phyloP scores from a whole-genome alignment of 2,329 filamentous ascomycete genomes.

The Chalaropsis ovoidea region DNA sequence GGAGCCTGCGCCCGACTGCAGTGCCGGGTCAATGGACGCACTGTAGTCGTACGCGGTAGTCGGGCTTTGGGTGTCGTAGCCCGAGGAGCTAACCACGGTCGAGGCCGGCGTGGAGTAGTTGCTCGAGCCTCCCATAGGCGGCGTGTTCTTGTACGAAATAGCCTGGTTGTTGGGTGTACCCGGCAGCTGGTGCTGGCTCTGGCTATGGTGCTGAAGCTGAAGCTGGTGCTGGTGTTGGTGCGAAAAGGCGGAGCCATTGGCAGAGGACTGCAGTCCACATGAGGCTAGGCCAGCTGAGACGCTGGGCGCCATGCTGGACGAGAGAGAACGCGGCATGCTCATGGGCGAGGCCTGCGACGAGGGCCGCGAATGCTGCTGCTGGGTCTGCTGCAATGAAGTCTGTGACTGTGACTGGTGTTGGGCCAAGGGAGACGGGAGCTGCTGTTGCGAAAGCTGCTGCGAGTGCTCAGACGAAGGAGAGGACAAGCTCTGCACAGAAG shows the following conservation, averaged over 20 bases:
- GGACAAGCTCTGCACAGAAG: background rate
- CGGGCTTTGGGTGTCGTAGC: conserved; percentile 24
- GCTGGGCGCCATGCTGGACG: background rate
- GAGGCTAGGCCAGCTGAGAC: conserved; percentile 11
- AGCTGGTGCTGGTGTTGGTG: conserved; percentile 4
- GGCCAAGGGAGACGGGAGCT: conserved; percentile 3
- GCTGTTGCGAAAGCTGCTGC: conserved; percentile 14
- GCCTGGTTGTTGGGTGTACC: conserved; percentile 17
- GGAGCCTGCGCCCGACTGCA: conserved; percentile 35
- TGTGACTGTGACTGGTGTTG: conserved; percentile 10
- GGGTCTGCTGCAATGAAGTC: conserved; percentile 4
- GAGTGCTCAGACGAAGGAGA: conserved; percentile 19
- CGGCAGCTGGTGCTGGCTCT: conserved; percentile 18
- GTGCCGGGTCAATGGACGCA: conserved; percentile 52
- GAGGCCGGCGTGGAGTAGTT: conserved; percentile 23
- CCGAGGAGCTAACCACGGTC: conserved; percentile 20
- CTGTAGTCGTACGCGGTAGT: conserved; percentile 41
- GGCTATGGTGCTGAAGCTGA: background rate
- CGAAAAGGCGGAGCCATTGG: background rate
- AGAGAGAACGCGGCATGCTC: conserved; percentile 7
- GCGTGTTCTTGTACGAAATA: conserved; percentile 20
- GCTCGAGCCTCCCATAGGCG: conserved; percentile 19
- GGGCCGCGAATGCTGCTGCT: conserved; percentile 13
- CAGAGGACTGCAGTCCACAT: conserved; percentile 9
- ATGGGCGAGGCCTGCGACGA: conserved; percentile 20